phyloP scores from a whole-genome alignment of 768 basidiomycete genomes.

The Macrolepiota fuliginosa region DNA sequence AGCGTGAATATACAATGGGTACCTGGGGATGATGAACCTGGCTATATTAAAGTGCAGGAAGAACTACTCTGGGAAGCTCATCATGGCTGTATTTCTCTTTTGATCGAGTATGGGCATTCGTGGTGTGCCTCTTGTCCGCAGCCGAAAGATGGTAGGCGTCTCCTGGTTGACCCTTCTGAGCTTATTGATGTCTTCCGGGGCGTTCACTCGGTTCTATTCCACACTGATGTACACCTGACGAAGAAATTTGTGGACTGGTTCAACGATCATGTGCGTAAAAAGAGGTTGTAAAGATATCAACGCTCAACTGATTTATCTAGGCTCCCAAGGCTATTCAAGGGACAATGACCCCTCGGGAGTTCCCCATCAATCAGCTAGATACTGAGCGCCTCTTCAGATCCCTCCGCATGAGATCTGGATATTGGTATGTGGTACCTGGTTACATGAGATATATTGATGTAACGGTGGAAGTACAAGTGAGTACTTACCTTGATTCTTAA shows the following conservation, averaged over 20 bases:
- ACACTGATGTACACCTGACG: too few relatives aligned
- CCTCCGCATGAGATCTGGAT: neutral
- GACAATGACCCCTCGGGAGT: neutral
- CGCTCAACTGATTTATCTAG: too few relatives aligned
- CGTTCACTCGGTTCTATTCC: neutral
- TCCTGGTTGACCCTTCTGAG: too few relatives aligned
- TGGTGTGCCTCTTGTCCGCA: neutral
- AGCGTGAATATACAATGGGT: too few relatives aligned
- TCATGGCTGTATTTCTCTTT: too few relatives aligned
- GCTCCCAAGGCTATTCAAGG: neutral
- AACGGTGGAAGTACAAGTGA: neutral
- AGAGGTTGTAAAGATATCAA: neutral
- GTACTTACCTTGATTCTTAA: neutral
- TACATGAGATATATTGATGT: neutral
- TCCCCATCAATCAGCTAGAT: neutral
- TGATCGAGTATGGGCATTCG: too few relatives aligned
- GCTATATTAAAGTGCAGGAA: neutral
- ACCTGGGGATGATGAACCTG: too few relatives aligned
- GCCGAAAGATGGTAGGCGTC: neutral
- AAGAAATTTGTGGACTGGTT: neutral
- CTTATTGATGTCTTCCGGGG: neutral
- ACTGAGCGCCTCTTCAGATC: too few relatives aligned
- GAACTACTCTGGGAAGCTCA: neutral
- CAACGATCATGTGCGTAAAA: neutral
- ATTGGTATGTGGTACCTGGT: neutral